phyloP scores from a whole-genome alignment of 2,329 filamentous ascomycete genomes.

The Pseudogymnoascus sp. region DNA sequence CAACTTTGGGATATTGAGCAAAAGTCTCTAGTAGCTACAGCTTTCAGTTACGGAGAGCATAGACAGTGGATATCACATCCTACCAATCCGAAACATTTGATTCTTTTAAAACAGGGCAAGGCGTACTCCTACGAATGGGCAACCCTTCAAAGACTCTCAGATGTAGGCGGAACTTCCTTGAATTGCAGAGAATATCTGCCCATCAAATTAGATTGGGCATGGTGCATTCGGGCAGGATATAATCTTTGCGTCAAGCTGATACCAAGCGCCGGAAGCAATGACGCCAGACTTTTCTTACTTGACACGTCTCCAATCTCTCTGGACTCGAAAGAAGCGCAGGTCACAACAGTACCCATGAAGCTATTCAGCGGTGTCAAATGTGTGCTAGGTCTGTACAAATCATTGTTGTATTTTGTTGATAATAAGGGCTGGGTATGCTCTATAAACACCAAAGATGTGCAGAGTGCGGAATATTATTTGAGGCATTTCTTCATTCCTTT shows the following conservation, averaged over 20 bases:
- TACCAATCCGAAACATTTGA: not conserved
- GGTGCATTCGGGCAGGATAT: too few species aligned
- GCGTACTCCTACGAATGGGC: constrained; percentile 2
- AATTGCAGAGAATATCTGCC: not conserved
- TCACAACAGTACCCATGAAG: not conserved
- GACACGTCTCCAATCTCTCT: not conserved
- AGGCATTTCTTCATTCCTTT: not conserved
- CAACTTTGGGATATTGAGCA: too few species aligned
- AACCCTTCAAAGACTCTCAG: not conserved
- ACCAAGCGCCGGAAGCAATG: too few species aligned
- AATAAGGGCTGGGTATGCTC: not conserved
- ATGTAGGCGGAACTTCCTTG: not conserved
- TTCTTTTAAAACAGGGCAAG: not conserved
- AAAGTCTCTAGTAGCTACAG: too few species aligned
- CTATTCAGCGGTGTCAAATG: not conserved
- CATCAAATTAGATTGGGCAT: too few species aligned
- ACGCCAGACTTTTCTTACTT: too few species aligned
- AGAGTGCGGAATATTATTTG: not conserved
- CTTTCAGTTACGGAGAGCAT: too few species aligned
- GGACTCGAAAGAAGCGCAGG: not conserved
- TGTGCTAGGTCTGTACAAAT: not conserved
- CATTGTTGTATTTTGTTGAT: not conserved
- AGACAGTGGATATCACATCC: constrained; percentile 1
- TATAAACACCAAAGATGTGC: not conserved
- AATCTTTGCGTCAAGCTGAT: too few species aligned